A percentile compares a stretch with the other conserved stretches of the same genome.
Evolutionary conservation across 176 grass and related monocot species (phyloP).

Genomic region (Tillandsia fasciculata): DNA sequence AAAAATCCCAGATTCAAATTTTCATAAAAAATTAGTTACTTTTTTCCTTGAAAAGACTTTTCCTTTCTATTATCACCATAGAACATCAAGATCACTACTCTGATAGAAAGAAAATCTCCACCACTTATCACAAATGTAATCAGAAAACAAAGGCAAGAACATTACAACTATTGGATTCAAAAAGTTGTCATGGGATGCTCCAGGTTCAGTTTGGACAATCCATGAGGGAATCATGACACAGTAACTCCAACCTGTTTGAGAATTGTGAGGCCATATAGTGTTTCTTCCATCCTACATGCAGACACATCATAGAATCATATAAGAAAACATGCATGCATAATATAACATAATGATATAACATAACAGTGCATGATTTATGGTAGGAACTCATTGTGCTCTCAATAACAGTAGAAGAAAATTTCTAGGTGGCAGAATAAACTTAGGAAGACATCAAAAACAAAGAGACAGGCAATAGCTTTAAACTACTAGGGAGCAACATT

Average conservation of each 20-base stretch:
- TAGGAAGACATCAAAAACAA: background rate
- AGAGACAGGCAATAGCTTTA: too few relatives aligned
- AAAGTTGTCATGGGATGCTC: constrained; percentile 60
- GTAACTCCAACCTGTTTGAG: constrained; percentile 94
- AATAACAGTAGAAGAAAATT: background rate
- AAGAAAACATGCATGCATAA: constrained; percentile 1
- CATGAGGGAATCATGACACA: constrained; percentile 95
- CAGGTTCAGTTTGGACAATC: constrained; percentile 66
- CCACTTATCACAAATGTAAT: background rate
- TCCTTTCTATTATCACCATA: background rate
- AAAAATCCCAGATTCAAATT: too few relatives aligned
- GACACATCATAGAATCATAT: background rate
- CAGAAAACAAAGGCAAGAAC: constrained; percentile 22
- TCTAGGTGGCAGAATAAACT: constrained; percentile 1
- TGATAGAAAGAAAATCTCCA: background rate
- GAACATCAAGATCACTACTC: background rate
- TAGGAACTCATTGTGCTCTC: background rate
- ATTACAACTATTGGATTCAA: constrained; percentile 94
- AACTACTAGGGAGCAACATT: too few relatives aligned
- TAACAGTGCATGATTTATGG: background rate
- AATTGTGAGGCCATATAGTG: constrained; percentile 92
- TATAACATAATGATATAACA: background rate
- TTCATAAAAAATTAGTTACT: too few relatives aligned
- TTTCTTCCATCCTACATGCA: constrained; percentile 73
- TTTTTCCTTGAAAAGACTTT: background rate